A percentile compares a stretch with the other conserved stretches of the same genome.
phyloP scores from a whole-genome alignment of 2,329 filamentous ascomycete species.

The Xylaria sp. region DNA sequence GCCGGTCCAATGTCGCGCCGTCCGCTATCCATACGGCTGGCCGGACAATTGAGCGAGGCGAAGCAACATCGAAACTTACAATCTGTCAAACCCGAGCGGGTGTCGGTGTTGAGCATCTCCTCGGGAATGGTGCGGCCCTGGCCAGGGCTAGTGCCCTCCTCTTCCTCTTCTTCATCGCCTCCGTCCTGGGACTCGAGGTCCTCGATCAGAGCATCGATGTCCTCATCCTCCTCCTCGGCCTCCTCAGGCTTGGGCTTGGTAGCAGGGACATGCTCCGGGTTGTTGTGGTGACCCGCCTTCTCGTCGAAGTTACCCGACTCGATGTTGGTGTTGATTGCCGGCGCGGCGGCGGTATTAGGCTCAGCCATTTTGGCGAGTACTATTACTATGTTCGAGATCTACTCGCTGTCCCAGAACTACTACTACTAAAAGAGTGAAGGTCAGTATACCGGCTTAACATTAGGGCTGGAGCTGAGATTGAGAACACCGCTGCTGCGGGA shows the following conservation, averaged over 20 bases:
- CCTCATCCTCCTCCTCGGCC: constrained; percentile 80
- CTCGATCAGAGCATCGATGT: constrained; percentile 87
- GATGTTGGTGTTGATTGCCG: constrained; percentile 71
- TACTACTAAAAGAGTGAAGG: constrained; percentile 27
- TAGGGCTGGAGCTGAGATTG: constrained; percentile 14
- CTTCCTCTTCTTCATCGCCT: constrained; percentile 71
- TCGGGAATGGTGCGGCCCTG: constrained; percentile 68
- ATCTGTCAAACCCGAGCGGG: constrained; percentile 75
- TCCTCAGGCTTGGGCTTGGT: constrained; percentile 58
- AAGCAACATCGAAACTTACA: constrained; percentile 63
- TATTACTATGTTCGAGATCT: constrained; percentile 37
- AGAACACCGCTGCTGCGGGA: constrained; percentile 1
- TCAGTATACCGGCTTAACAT: constrained; percentile 17
- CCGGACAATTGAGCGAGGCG: constrained; percentile 50
- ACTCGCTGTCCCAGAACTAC: constrained; percentile 37
- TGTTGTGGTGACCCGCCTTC: constrained; percentile 59
- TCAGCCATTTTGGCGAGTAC: constrained; percentile 62
- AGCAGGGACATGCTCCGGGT: constrained; percentile 49
- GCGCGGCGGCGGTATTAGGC: constrained; percentile 60
- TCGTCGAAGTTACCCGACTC: constrained; percentile 73
- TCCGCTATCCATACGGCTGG: constrained; percentile 49
- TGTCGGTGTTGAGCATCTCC: constrained; percentile 81
- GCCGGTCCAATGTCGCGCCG: neutral
- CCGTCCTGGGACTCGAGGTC: constrained; percentile 87
- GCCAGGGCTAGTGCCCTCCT: constrained; percentile 61